A percentile compares a stretch with the other conserved stretches of the same genome.
These are phyloP conservation scores for Fraxinus velutina DNA, from an alignment of 305 asterid genomes.

Conservation along the genomic window DNA sequence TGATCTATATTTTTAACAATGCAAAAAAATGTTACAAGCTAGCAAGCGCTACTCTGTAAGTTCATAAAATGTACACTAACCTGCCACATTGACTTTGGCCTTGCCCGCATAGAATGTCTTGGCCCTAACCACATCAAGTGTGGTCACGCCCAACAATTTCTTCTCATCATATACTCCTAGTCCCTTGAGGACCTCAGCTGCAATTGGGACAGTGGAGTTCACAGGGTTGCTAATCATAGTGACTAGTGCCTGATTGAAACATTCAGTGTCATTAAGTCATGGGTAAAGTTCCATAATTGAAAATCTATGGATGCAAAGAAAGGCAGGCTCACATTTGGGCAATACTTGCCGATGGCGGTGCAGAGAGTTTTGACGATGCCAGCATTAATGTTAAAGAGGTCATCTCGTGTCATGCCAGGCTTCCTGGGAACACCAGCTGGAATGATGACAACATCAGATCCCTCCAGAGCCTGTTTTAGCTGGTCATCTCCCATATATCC, in stretches of 20 bases:
- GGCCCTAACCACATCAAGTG: constrained; percentile 95
- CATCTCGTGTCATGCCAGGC: constrained; percentile 98
- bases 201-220: constrained; percentile 90
- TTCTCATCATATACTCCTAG: constrained; percentile 76
- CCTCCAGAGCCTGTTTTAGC: constrained; percentile 74
- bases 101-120: constrained; percentile 84
- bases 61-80: constrained; percentile 29
- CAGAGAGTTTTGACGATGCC: constrained; percentile 88
- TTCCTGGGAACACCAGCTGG: constrained; percentile 98
- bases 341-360: constrained; percentile 71
- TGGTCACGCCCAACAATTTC: constrained; percentile 81
- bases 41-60: constrained; percentile 2
- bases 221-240: constrained; percentile 92
- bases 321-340: constrained; percentile 56
- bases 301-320: background rate
- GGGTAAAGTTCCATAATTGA: background rate
- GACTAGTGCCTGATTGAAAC: constrained; percentile 55
- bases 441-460: constrained; percentile 75
- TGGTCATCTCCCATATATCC: constrained; percentile 76
- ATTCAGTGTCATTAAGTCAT: background rate
- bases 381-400: constrained; percentile 89
- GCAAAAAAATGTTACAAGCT: constrained; percentile 3
- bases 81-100: constrained; percentile 70
- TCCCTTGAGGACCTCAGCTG: constrained; percentile 79
- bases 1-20: background rate